Evolutionary conservation across 108 stramenopile genomes (phyloP).

Genomic region (Cyclotella atomus): DNA sequence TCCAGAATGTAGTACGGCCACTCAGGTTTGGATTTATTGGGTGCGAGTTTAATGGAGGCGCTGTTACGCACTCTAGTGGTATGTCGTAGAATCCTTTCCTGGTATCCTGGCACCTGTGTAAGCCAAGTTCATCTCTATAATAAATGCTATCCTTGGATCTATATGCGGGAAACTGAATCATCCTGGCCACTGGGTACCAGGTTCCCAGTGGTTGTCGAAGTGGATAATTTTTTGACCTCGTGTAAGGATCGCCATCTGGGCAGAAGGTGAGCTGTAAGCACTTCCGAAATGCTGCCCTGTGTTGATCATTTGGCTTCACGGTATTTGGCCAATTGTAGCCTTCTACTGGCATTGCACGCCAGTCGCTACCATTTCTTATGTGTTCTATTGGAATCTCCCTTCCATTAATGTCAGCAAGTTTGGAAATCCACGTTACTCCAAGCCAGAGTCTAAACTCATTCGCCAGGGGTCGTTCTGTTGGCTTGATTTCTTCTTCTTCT

Average conservation of each 20-base stretch:
- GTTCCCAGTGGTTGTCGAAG: background rate
- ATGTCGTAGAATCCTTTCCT: too few species aligned
- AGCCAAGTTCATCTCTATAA: too few species aligned
- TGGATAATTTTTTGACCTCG: too few species aligned
- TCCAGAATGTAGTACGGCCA: background rate
- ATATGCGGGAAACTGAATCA: background rate
- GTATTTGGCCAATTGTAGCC: background rate
- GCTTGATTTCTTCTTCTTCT: background rate
- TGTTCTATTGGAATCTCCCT: background rate
- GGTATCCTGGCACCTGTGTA: too few species aligned
- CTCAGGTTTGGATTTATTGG: background rate
- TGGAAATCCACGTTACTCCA: background rate
- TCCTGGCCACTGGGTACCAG: background rate
- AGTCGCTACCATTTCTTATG: background rate
- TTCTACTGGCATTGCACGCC: background rate
- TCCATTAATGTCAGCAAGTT: background rate
- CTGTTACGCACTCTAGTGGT: too few species aligned
- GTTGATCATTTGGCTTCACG: background rate
- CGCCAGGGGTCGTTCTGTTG: background rate
- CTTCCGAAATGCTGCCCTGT: background rate
- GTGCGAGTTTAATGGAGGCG: background rate
- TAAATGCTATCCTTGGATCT: too few species aligned
- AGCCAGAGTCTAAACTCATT: slow-evolving; percentile 3
- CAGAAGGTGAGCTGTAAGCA: background rate
- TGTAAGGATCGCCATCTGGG: background rate